Evolutionary conservation across 257 asterid species (phyloP), one percentile per base, ranked within the genome.

Genomic region (Solanum okadae): DNA sequence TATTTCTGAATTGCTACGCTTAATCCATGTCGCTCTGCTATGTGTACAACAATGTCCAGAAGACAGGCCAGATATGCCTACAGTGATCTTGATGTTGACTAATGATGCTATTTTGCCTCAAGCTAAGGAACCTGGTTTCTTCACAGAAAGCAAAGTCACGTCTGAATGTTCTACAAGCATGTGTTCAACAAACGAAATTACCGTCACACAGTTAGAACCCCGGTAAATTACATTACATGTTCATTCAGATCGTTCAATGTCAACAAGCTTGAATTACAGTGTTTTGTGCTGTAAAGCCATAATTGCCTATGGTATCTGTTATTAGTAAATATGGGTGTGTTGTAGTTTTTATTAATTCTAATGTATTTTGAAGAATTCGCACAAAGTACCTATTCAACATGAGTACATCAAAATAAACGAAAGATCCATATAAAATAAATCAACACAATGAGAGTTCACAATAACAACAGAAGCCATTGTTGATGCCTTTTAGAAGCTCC

Each of bases 41-140:
- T 85, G 87, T 25, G 87, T 85, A n/a, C 87, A 85, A 67, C 86
- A 81, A 81, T 29, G 40, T 81, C 86, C 68, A 46, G 68, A 81
- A 46, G 86, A 81, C n/a, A 81, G 87, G 65, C 87, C 87, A 65
- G 73, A 44, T 27, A 85, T 85, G 65, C 23, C 65, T 67, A 37
- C 87, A 42, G 78, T 85, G 7, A 34, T 85, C 33, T 31, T 63
- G 75, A 85, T 85, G 87, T 16, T 85, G 61, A 27, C 65, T 85
- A 65, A 85, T 37, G 83, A 75, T n/a, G 87, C 61, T 37, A n/a
- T 27, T 67, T 37, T 14, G 11, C 87, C 87, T 16, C 25, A 63
- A n/a, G 27, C 87, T 63, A 85, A 85, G 49, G 42, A 85, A 63
- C 87, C 87, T 33, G 87, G 42, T 15, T 85, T 65, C 25, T 85